Evolutionary conservation across 1,284 basidiomycete genomes (phyloP).

Genomic region (Calocybe gambosa): DNA sequence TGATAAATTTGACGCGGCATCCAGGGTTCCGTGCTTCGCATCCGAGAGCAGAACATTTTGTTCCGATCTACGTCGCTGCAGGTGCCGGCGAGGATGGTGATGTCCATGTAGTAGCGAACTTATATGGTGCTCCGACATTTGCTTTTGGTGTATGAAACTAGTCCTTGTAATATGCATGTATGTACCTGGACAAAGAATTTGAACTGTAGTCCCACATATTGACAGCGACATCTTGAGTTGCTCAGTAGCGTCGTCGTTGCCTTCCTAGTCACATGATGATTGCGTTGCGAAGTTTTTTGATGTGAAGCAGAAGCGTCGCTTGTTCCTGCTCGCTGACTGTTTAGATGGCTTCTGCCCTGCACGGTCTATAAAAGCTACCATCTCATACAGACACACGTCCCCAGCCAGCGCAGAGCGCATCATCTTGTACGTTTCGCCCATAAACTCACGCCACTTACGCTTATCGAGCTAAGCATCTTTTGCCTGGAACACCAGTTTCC

Average conservation of each 20-base stretch:
- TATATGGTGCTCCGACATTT: slow-evolving; percentile 54
- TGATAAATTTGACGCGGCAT: slow-evolving; percentile 46
- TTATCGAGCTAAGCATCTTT: slow-evolving; percentile 1
- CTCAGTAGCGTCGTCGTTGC: background rate
- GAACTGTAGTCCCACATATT: background rate
- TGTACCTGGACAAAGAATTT: background rate
- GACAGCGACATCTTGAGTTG: background rate
- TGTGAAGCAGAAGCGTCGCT: slow-evolving; percentile 9
- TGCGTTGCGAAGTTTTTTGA: slow-evolving; percentile 17
- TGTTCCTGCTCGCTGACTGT: slow-evolving; percentile 12
- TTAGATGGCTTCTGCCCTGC: slow-evolving; percentile 9
- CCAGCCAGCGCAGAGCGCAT: slow-evolving; percentile 14
- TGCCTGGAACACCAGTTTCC: background rate
- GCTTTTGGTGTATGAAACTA: slow-evolving; percentile 49
- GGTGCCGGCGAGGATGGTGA: slow-evolving; percentile 61
- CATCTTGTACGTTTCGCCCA: slow-evolving; percentile 3
- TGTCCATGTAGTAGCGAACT: slow-evolving; percentile 42
- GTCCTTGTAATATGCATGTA: background rate
- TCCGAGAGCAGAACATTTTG: slow-evolving; percentile 68
- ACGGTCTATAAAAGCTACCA: slow-evolving; percentile 10
- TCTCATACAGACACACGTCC: background rate
- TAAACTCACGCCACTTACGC: background rate
- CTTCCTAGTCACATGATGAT: slow-evolving; percentile 7
- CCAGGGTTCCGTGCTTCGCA: slow-evolving; percentile 57
- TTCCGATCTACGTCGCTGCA: slow-evolving; percentile 66